These are phyloP conservation scores for Nasturtium officinale DNA, from an alignment of 345 rosid species.

Conservation along the genomic window DNA sequence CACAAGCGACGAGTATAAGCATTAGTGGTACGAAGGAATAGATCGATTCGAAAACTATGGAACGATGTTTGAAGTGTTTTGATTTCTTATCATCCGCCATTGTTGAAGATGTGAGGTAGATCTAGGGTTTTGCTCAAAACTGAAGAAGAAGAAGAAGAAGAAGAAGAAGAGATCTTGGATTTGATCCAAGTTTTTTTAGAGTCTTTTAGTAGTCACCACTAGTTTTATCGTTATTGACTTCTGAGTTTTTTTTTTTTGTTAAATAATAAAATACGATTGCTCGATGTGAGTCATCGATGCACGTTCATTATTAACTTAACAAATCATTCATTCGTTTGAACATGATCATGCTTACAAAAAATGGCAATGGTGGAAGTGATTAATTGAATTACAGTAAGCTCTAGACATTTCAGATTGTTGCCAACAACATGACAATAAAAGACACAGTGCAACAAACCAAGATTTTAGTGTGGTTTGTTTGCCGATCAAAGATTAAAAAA, in stretches of 20 bases:
- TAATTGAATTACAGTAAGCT: too few relatives aligned
- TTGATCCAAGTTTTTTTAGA: constrained; percentile 19
- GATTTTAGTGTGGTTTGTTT: too few relatives aligned
- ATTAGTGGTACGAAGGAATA: constrained; percentile 68
- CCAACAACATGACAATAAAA: too few relatives aligned
- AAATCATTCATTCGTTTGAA: too few relatives aligned
- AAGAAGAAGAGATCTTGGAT: constrained; percentile 35
- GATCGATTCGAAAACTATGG: constrained; percentile 58
- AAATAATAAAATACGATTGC: too few relatives aligned
- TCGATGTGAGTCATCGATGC: too few relatives aligned
- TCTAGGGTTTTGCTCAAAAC: constrained; percentile 58
- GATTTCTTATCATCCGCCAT: constrained; percentile 47
- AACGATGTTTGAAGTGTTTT: constrained; percentile 35
- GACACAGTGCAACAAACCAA: too few relatives aligned
- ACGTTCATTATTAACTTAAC: too few relatives aligned
- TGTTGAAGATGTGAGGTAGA: constrained; percentile 37
- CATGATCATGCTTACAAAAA: too few relatives aligned
- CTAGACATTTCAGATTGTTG: too few relatives aligned
- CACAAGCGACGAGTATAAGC: constrained; percentile 79
- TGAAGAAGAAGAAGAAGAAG: constrained; percentile 7
- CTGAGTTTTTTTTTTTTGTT: not conserved
- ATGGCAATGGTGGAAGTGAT: too few relatives aligned
- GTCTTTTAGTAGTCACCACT: not conserved
- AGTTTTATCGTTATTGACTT: not conserved
- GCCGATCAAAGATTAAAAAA: too few relatives aligned